These are phyloP conservation scores for Alternaria gaisen DNA, from an alignment of 2,329 filamentous ascomycete genomes.

Conservation along the genomic window DNA sequence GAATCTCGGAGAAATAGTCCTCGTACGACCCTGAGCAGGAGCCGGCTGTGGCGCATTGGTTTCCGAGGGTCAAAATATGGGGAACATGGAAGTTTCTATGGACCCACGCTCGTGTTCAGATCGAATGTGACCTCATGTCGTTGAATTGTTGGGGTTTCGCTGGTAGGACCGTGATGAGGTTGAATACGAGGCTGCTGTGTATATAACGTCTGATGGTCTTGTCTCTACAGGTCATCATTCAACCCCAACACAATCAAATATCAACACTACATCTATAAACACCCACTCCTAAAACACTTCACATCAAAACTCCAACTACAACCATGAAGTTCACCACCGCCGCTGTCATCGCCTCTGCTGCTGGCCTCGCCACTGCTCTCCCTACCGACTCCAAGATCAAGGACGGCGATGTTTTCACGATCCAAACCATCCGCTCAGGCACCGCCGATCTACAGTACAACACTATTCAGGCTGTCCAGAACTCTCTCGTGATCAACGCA, in stretches of 20 bases:
- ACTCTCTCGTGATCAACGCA: conserved; percentile 56
- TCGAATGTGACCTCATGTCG: conserved; percentile 29
- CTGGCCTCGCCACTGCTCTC: conserved; percentile 13
- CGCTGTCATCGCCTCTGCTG: conserved; percentile 6
- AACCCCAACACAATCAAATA: conserved; percentile 11
- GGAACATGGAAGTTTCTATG: conserved; percentile 16
- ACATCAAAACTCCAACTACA: conserved; percentile 25
- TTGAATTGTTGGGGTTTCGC: conserved; percentile 16
- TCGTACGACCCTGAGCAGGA: background rate
- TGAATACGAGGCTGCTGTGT: conserved; percentile 13
- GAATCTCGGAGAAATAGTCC: conserved; percentile 6
- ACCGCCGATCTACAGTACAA: conserved; percentile 58
- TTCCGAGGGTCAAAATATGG: conserved; percentile 14
- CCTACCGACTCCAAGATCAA: conserved; percentile 29
- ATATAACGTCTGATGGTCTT: conserved; percentile 21
- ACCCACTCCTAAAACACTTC: conserved; percentile 26
- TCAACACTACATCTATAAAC: conserved; percentile 6
- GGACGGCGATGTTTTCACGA: conserved; percentile 54
- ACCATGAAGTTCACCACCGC: conserved; percentile 18
- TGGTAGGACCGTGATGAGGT: background rate
- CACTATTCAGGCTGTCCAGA: conserved; percentile 56
- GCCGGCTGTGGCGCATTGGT: conserved; percentile 8
- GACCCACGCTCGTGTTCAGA: conserved; percentile 22
- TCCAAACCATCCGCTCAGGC: conserved; percentile 62
- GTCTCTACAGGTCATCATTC: conserved; percentile 7